Conservation (phyloP, 352 stramenopile species). For the Phytopythium litorale region DNA sequence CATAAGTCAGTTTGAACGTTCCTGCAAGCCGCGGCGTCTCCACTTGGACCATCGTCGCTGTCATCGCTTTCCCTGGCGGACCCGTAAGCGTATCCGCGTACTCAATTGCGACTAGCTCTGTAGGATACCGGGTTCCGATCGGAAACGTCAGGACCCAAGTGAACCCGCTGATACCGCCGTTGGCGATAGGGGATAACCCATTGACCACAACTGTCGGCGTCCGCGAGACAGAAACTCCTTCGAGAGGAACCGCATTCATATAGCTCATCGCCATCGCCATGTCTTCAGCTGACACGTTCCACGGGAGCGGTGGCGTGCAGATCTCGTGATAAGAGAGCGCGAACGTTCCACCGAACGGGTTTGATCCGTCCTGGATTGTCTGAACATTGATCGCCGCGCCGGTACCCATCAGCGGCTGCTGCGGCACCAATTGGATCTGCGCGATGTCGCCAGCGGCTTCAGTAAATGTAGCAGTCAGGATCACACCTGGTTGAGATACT, state of each 20-base stretch:
- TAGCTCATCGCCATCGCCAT: slow-evolving; percentile 67
- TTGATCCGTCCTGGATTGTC: slow-evolving; percentile 36
- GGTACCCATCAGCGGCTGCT: slow-evolving; percentile 16
- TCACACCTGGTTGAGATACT: slow-evolving; percentile 13
- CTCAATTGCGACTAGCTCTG: slow-evolving; percentile 21
- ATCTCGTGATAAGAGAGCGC: slow-evolving; percentile 42
- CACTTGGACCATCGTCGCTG: slow-evolving; percentile 21
- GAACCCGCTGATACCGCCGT: slow-evolving; percentile 21
- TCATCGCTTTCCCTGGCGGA: slow-evolving; percentile 23
- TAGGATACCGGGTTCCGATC: slow-evolving; percentile 26
- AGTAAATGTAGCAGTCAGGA: slow-evolving; percentile 24
- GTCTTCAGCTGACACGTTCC: slow-evolving; percentile 84
- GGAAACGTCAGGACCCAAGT: slow-evolving; percentile 60
- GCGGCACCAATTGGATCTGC: slow-evolving; percentile 15
- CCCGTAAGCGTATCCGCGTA: slow-evolving; percentile 32
- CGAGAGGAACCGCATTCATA: slow-evolving; percentile 55
- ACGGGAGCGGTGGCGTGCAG: slow-evolving; percentile 47
- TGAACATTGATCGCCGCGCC: slow-evolving; percentile 16
- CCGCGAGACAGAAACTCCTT: slow-evolving; percentile 47
- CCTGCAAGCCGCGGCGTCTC: slow-evolving; percentile 42
- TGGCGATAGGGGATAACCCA: neutral
- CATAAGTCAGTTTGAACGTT: slow-evolving; percentile 30
- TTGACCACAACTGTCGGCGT: neutral
- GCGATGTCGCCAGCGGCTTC: slow-evolving; percentile 19
- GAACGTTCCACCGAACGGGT: slow-evolving; percentile 44